Conservation (phyloP, 352 stramenopile species). For the Pythium grandisporangium region DNA sequence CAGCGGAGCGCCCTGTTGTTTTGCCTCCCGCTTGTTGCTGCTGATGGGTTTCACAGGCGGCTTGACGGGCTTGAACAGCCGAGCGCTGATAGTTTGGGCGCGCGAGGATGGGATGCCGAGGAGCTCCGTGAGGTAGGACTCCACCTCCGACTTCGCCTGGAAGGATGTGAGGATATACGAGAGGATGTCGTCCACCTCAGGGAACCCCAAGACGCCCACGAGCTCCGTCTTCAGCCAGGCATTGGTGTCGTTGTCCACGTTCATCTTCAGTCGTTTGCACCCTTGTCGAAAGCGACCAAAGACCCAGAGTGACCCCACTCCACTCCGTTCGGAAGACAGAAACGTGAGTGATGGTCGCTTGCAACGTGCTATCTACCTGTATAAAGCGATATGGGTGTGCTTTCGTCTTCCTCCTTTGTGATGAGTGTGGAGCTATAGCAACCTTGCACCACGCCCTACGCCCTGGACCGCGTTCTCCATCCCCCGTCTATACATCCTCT, state of each 20-base stretch:
- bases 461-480: too few relatives aligned
- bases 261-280: constrained; percentile 2
- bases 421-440: too few relatives aligned
- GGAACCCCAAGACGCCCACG: constrained; percentile 49
- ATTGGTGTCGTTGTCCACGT: constrained; percentile 19
- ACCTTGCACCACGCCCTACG: too few relatives aligned
- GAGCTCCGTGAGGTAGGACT: constrained; percentile 57
- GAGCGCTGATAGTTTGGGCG: constrained; percentile 34
- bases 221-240: constrained; percentile 54
- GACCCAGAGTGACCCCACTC: too few relatives aligned
- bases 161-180: constrained; percentile 41
- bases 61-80: constrained; percentile 22
- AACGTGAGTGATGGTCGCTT: constrained; percentile 7
- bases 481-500: too few relatives aligned
- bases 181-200: constrained; percentile 63
- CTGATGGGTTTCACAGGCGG: not conserved
- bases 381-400: too few relatives aligned
- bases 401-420: too few relatives aligned
- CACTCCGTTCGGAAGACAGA: not conserved
- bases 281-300: not conserved
- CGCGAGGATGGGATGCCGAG: constrained; percentile 36
- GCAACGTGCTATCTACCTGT: too few relatives aligned
- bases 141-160: constrained; percentile 28
- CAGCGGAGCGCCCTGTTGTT: constrained; percentile 10
- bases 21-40: not conserved